These are phyloP conservation scores for Penicillium paradoxum DNA, from an alignment of 495 filamentous ascomycete genomes.

Conservation along the genomic window DNA sequence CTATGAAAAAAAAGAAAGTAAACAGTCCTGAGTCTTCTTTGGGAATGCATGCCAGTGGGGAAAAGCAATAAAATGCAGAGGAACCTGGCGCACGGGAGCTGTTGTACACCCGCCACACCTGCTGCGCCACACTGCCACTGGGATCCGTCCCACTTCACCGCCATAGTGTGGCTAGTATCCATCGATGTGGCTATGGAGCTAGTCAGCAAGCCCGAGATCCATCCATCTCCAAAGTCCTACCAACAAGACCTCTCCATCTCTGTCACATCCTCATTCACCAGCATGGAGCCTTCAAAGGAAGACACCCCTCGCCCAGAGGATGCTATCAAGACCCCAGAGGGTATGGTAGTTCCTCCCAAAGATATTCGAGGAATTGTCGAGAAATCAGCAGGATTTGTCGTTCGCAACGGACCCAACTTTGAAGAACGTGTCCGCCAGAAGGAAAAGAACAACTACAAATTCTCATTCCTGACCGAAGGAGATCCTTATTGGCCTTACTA, in stretches of 20 bases:
- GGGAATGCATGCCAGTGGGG: not conserved
- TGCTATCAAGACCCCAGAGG: constrained; percentile 69
- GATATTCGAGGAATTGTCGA: constrained; percentile 81
- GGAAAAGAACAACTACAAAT: constrained; percentile 79
- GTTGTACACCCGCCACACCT: not conserved
- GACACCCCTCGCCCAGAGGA: constrained; percentile 49
- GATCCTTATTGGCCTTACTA: constrained; percentile 90
- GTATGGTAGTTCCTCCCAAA: constrained; percentile 78
- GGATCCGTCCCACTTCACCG: not conserved
- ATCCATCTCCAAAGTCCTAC: not conserved
- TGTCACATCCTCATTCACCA: constrained; percentile 6
- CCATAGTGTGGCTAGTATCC: not conserved
- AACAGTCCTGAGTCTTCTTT: not conserved
- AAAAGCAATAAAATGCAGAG: not conserved
- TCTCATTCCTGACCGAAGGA: constrained; percentile 75
- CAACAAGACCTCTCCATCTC: not conserved
- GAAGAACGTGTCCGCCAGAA: constrained; percentile 88
- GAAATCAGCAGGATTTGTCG: constrained; percentile 94
- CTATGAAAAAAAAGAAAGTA: not conserved
- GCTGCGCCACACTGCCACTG: not conserved
- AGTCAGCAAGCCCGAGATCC: not conserved
- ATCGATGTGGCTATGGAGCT: constrained; percentile 1
- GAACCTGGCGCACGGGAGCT: constrained; percentile 5
- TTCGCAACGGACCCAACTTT: constrained; percentile 73
- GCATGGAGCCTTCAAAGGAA: constrained; percentile 55